These are phyloP conservation scores for Sparassis latifolia DNA, from an alignment of 1,284 basidiomycete genomes.

Conservation along the genomic window DNA sequence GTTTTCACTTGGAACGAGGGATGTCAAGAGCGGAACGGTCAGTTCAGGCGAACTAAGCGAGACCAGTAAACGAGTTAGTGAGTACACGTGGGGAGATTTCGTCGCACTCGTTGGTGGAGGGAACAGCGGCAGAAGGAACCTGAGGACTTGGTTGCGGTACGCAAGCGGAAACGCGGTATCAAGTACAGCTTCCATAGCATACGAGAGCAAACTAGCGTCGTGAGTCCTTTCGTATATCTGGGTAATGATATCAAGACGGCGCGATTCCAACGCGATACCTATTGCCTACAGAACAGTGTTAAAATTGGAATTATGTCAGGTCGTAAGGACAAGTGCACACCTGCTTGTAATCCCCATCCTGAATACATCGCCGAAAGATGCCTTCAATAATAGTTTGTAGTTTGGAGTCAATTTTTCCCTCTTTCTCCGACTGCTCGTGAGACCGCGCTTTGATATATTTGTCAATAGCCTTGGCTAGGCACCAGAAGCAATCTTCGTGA, in stretches of 20 bases:
- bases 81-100: constrained; percentile 67
- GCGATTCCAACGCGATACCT: constrained; percentile 89
- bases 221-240: constrained; percentile 66
- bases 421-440: constrained; percentile 38
- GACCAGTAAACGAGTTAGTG: constrained; percentile 83
- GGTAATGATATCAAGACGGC: constrained; percentile 79
- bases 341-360: constrained; percentile 85
- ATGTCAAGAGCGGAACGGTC: constrained; percentile 65
- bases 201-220: constrained; percentile 77
- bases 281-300: constrained; percentile 57
- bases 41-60: constrained; percentile 76
- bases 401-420: constrained; percentile 66
- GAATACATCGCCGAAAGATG: constrained; percentile 79
- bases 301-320: constrained; percentile 1
- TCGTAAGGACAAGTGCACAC: constrained; percentile 34
- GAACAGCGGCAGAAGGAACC: constrained; percentile 81
- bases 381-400: constrained; percentile 81
- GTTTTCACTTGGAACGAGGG: constrained; percentile 64
- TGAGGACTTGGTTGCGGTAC: constrained; percentile 79
- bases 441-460: constrained; percentile 68
- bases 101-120: constrained; percentile 61
- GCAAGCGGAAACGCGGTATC: constrained; percentile 77
- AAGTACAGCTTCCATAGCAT: constrained; percentile 85
- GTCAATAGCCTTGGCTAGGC: constrained; percentile 87
- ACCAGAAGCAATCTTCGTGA: not conserved